Evolutionary conservation across 768 basidiomycete species (phyloP), one percentile per base, ranked within the genome.

Genomic region (Lactarius deliciosus): DNA sequence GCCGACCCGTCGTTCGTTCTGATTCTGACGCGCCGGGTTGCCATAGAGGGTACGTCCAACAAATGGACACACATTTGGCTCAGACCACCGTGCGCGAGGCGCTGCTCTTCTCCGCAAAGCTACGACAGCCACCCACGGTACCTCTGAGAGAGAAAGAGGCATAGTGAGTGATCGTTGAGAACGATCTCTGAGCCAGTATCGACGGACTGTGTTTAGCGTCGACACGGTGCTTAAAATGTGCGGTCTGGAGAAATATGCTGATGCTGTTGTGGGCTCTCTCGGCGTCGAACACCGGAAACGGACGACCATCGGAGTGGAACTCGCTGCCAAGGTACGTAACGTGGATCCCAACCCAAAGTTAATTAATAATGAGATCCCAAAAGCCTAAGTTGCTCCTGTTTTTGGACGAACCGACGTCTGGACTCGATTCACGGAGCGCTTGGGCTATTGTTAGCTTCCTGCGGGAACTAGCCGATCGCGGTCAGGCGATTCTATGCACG

Each of bases 401-500:
- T 80, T 77, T 94, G 41, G 94, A 95, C 73, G 93, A 96, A 74
- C 94, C 94, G 0, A 96, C 94, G 0, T 77, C 91, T 30, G 92
- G 93, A 40, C 80, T 95, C 15, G 92, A 94, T 74, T 92, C 91
- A 2, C 91, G 92, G 75, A 90, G 87, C 61, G 92, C 92, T 3
- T 92, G 91, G 91, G 87, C 87, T 5, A 92, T 94, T 68, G 79
- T 92, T 62, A 77, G 81, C 2, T 92, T 95, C 79, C 78, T 95
- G 55, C 81, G 88, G 10, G 82, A 86, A 57, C 84, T 95, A 38
- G 91, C 92, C 7, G 84, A 90, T 67, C 85, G 83, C 68, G 94
- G 94, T 1, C 93, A 94, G 73, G 89, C 92, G 36, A 94, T 96
- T 71, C 79, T 96, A 20, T 95, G 93, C 87, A 96, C 91, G 81